A percentile compares a stretch with the other conserved stretches of the same genome.
These are phyloP conservation scores for Corymbia maculata DNA, from an alignment of 345 rosid genomes.

Conservation along the genomic window DNA sequence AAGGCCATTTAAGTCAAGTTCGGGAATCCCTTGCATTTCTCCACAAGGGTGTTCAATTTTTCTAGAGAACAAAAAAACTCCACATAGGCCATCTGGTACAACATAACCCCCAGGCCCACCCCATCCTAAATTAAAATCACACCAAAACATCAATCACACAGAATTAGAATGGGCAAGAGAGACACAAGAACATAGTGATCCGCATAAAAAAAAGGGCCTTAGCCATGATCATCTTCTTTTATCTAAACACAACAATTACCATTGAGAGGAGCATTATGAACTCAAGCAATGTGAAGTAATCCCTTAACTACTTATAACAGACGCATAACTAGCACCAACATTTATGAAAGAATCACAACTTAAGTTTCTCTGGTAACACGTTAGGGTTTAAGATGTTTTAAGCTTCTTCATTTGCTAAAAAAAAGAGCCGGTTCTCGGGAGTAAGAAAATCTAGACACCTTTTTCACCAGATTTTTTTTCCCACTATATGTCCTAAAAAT, in stretches of 20 bases:
- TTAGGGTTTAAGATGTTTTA: background rate
- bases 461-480: background rate
- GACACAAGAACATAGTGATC: background rate
- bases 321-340: background rate
- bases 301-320: background rate
- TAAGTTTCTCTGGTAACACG: background rate
- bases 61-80: constrained; percentile 91
- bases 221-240: background rate
- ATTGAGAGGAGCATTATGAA: background rate
- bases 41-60: constrained; percentile 50
- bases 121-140: constrained; percentile 52
- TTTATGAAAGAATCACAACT: background rate
- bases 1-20: constrained; percentile 61
- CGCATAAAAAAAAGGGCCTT: background rate
- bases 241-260: background rate
- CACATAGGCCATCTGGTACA: constrained; percentile 90
- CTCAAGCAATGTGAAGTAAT: background rate
- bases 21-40: constrained; percentile 57
- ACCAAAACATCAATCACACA: background rate
- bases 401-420: background rate
- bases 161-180: background rate
- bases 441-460: background rate
- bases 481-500: background rate
- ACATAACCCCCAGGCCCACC: constrained; percentile 94
- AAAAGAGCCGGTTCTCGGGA: background rate